Evolutionary conservation across 495 filamentous ascomycete species (phyloP).

Genomic region (Polyplosphaeria fusca): DNA sequence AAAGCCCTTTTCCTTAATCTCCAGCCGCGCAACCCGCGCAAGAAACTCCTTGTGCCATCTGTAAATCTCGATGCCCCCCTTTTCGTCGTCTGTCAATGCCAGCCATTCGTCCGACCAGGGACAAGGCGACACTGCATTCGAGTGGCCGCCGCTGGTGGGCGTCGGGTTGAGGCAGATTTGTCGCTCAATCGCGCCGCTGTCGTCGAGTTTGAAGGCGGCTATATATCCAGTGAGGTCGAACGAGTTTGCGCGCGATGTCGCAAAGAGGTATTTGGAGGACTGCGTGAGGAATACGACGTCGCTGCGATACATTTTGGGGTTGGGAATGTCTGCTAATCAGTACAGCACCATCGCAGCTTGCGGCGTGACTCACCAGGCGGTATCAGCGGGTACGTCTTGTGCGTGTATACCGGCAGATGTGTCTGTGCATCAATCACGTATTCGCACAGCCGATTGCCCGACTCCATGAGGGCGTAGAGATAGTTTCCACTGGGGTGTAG

Average conservation of each 20-base stretch:
- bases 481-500: slow-evolving; percentile 73
- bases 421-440: slow-evolving; percentile 75
- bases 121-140: slow-evolving; percentile 75
- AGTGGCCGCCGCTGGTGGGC: slow-evolving; percentile 79
- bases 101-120: slow-evolving; percentile 82
- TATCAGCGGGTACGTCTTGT: slow-evolving; percentile 71
- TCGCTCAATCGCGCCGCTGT: slow-evolving; percentile 65
- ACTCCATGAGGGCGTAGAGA: slow-evolving; percentile 82
- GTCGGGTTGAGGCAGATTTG: slow-evolving; percentile 79
- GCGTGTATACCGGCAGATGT: slow-evolving; percentile 77
- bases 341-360: background rate
- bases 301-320: slow-evolving; percentile 62
- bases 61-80: slow-evolving; percentile 83
- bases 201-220: slow-evolving; percentile 69
- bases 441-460: slow-evolving; percentile 72
- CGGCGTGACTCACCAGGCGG: slow-evolving; percentile 56
- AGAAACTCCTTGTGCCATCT: slow-evolving; percentile 76
- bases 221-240: slow-evolving; percentile 76
- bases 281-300: slow-evolving; percentile 70
- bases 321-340: slow-evolving; percentile 31
- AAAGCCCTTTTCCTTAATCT: slow-evolving; percentile 76
- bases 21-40: slow-evolving; percentile 66
- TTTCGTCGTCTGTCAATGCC: slow-evolving; percentile 78
- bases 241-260: slow-evolving; percentile 72
- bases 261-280: slow-evolving; percentile 69